These are phyloP conservation scores for Candida ovalis DNA, from an alignment of 805 yeast species.

Conservation along the genomic window DNA sequence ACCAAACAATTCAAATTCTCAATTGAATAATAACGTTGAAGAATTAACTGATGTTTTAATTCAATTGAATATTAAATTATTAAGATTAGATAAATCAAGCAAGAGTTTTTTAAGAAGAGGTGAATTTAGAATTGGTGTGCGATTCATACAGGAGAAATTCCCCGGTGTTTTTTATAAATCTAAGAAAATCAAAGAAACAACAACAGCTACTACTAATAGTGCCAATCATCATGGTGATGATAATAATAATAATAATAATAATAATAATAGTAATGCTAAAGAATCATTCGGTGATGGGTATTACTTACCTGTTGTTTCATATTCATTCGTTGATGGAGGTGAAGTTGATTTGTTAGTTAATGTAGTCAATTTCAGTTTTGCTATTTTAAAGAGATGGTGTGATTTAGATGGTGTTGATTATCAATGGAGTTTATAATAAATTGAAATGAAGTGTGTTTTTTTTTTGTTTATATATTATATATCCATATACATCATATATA, in stretches of 20 bases:
- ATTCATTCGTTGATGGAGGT: background rate
- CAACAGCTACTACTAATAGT: too few relatives aligned
- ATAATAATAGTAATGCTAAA: background rate
- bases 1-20: background rate
- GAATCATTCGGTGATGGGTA: background rate
- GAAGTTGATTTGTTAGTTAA: conserved; percentile 7
- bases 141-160: conserved; percentile 9
- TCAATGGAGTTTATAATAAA: conserved; percentile 11
- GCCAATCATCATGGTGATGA: too few relatives aligned
- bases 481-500: too few relatives aligned
- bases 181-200: background rate
- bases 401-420: conserved; percentile 8
- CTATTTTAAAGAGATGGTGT: conserved; percentile 21
- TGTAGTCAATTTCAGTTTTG: conserved; percentile 22
- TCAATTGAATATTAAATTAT: conserved; percentile 10
- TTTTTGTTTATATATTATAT: too few relatives aligned
- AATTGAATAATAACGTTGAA: conserved; percentile 2
- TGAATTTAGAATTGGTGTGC: conserved; percentile 14
- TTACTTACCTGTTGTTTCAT: background rate
- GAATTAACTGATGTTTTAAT: conserved; percentile 1
- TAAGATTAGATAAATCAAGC: conserved; percentile 12
- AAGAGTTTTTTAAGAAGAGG: conserved; percentile 13
- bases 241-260: background rate
- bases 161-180: conserved; percentile 12
- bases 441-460: too few relatives aligned